phyloP scores from a whole-genome alignment of 2,329 filamentous ascomycete species.

The Chrysosporium keratinophilum region DNA sequence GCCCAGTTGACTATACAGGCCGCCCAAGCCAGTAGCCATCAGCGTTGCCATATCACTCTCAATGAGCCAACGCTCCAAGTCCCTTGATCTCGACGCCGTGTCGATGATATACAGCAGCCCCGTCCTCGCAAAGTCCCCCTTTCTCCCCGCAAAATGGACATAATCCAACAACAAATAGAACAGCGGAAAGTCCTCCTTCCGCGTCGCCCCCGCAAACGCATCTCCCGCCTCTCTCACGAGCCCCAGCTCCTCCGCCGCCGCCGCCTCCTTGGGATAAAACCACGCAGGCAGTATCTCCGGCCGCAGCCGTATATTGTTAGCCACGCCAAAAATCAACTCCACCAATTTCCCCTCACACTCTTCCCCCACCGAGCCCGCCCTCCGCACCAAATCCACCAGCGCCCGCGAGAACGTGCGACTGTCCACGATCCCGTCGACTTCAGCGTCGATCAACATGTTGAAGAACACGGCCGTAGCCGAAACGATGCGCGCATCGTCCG shows the following conservation, averaged over 20 bases:
- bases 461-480: conserved; percentile 78
- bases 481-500: conserved; percentile 76
- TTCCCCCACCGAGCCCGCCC: conserved; percentile 50
- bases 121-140: conserved; percentile 91
- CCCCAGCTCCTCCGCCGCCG: conserved; percentile 30
- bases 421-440: conserved; percentile 89
- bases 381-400: conserved; percentile 73
- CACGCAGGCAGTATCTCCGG: conserved; percentile 79
- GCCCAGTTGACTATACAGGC: conserved; percentile 58
- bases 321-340: conserved; percentile 88
- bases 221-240: conserved; percentile 40
- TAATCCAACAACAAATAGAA: conserved; percentile 96
- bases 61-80: conserved; percentile 89
- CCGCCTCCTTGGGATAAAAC: conserved; percentile 58
- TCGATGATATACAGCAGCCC: conserved; percentile 93
- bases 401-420: conserved; percentile 76
- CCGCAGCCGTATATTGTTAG: conserved; percentile 86
- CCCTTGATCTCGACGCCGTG: conserved; percentile 69
- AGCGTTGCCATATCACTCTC: conserved; percentile 92
- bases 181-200: conserved; percentile 85
- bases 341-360: conserved; percentile 84
- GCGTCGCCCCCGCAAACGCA: conserved; percentile 71
- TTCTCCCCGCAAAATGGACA: conserved; percentile 87
- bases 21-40: conserved; percentile 92
- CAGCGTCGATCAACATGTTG: conserved; percentile 85